Percentiles rank a stretch among this genome's conserved stretches.
These are phyloP conservation scores for Allomyces javanicus DNA, from an alignment of 192 early-diverging fungal genomes.

Conservation along the genomic window DNA sequence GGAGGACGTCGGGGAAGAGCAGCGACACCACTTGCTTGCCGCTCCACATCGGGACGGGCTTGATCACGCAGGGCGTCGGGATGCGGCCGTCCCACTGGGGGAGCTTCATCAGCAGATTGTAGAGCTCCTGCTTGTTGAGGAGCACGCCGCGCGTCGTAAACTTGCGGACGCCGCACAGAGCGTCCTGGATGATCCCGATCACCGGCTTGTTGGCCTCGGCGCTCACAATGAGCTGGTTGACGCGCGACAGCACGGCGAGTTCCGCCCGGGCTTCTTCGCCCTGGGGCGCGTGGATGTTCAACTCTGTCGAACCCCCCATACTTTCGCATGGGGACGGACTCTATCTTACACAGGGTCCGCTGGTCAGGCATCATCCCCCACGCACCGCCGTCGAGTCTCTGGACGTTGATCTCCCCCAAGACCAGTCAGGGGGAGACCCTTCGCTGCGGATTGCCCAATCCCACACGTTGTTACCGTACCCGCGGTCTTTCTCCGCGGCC, in stretches of 20 bases:
- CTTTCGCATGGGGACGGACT: too few species aligned
- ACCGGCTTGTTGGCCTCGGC: background rate
- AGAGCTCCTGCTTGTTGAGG: background rate
- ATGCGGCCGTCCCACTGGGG: background rate
- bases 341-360: too few species aligned
- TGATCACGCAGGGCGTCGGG: background rate
- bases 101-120: background rate
- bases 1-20: constrained; percentile 15
- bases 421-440: too few species aligned
- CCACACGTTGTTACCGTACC: too few species aligned
- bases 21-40: too few species aligned
- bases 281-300: background rate
- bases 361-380: too few species aligned
- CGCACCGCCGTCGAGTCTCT: too few species aligned
- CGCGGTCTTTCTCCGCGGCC: too few species aligned
- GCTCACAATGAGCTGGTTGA: background rate
- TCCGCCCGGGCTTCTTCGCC: background rate
- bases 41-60: too few species aligned
- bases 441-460: too few species aligned
- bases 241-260: background rate
- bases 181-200: constrained; percentile 1
- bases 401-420: too few species aligned
- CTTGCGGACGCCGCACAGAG: background rate
- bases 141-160: background rate
- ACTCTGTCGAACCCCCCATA: background rate